Evolutionary conservation across 192 early-diverging fungal species (phyloP), one percentile per base, ranked within the genome.

Genomic region (Coemansia guatemalensis): DNA sequence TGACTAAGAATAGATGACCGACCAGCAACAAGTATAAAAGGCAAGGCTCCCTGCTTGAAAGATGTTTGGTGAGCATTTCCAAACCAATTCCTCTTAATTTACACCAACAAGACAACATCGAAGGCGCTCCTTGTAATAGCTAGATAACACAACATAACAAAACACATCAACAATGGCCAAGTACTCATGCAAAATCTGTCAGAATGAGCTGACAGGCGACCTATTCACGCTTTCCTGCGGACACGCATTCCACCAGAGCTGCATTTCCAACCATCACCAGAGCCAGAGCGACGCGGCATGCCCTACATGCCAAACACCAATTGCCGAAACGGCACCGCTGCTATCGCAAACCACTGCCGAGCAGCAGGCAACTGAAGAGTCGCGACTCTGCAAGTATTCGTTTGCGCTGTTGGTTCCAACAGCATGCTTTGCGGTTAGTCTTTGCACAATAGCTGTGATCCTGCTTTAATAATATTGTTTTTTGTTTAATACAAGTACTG

Each of bases 231-330:
- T 60, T 22, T n/a, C 53, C 2, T 68, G 66, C 30, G 53, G 58
- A 11, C 66, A 68, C 47, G 7, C 32, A 11, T 60, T 68, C 23
- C 66, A 68, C 66, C n/a, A 25, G 18, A 53, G 54, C 33, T 68
- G 66, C 44, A 56, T 68, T 29, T n/a, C 44, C 26, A 51, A 61
- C 8, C 50, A 60, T 22, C 58, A 30, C 41, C 11, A 22, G 18
- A 29, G 41, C 22, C 52, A 61, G 22, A 18, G 58, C 35, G 29
- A 68, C 18, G 52, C 59, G 4, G 9, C 21, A 8, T 68, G 67
- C 6, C 67, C 67, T n/a, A 51, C 32, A 21, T 68, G 67, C 14
- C 59, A 53, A 39, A 53, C 66, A 11, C 41, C 58, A 25, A 41
- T 55, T 29, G 12, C 26, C 21, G 67, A 68, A 21, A 30, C 53